phyloP scores from a whole-genome alignment of 148 eudicot genomes.

The Nepenthes mirabilis region DNA sequence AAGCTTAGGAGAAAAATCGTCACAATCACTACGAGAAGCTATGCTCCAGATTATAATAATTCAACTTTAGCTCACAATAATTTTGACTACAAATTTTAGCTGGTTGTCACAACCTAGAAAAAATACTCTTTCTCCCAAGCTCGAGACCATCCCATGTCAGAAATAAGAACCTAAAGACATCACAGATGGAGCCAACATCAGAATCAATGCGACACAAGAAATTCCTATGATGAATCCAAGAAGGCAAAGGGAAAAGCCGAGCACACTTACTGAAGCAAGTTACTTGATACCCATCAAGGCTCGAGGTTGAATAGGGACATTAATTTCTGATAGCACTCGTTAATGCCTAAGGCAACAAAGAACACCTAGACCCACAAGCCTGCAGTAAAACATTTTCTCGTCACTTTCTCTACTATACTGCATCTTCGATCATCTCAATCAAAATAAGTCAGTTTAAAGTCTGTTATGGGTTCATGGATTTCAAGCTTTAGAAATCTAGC shows the following conservation, averaged over 20 bases:
- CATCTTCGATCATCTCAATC: constrained; percentile 28
- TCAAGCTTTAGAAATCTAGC: too few relatives aligned
- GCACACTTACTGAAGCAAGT: constrained; percentile 30
- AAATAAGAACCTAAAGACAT: constrained; percentile 28
- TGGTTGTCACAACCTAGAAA: constrained; percentile 16
- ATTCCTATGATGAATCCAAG: constrained; percentile 25
- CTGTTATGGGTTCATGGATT: not conserved
- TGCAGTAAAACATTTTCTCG: constrained; percentile 25
- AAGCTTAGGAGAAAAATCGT: not conserved
- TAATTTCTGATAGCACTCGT: constrained; percentile 21
- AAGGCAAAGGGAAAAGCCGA: constrained; percentile 16
- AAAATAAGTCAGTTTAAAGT: constrained; percentile 4
- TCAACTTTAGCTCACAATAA: not conserved
- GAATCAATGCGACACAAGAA: constrained; percentile 21
- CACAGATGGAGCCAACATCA: constrained; percentile 29
- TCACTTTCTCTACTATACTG: constrained; percentile 22
- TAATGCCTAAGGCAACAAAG: constrained; percentile 25
- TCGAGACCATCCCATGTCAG: constrained; percentile 16
- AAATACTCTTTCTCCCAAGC: constrained; percentile 21
- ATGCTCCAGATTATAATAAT: not conserved
- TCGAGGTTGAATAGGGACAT: constrained; percentile 16
- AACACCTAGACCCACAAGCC: constrained; percentile 33
- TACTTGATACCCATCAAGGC: constrained; percentile 19
- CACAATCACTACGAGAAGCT: not conserved
- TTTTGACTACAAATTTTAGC: constrained; percentile 9